Conservation (phyloP, 345 rosid species). For the Hypericum perforatum region DNA sequence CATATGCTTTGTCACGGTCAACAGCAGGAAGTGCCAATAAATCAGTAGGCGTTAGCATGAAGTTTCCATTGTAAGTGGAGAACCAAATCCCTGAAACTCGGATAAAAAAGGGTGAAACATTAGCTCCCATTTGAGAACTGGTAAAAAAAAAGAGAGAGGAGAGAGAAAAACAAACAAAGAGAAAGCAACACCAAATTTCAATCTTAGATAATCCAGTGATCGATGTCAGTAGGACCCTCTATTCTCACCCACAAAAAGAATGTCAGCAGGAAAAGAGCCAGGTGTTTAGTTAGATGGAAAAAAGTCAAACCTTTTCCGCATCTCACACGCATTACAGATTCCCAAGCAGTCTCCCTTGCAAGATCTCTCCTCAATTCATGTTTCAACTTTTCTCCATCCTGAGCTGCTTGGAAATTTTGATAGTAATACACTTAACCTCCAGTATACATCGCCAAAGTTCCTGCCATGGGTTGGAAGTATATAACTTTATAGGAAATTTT, state of each 20-base stretch:
- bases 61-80: constrained; percentile 91
- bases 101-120: constrained; percentile 13
- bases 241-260: no score
- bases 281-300: background rate
- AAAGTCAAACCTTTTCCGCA: constrained; percentile 79
- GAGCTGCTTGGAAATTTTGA: constrained; percentile 70
- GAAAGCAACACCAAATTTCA: background rate
- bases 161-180: background rate
- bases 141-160: background rate
- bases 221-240: no score
- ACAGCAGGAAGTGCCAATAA: constrained; percentile 94
- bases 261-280: no score
- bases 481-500: background rate
- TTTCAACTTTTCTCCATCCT: constrained; percentile 72
- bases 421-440: constrained; percentile 94
- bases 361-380: constrained; percentile 89
- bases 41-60: constrained; percentile 95
- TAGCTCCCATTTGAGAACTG: background rate
- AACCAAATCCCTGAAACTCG: constrained; percentile 64
- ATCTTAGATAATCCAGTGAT: background rate
- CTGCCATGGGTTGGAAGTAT: constrained; percentile 22
- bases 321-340: constrained; percentile 98
- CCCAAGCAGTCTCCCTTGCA: constrained; percentile 99
- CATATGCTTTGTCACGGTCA: constrained; percentile 99
- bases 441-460: constrained; percentile 88